Conservation (phyloP, 2,329 filamentous ascomycete species). For the Beauveria medogensis region DNA sequence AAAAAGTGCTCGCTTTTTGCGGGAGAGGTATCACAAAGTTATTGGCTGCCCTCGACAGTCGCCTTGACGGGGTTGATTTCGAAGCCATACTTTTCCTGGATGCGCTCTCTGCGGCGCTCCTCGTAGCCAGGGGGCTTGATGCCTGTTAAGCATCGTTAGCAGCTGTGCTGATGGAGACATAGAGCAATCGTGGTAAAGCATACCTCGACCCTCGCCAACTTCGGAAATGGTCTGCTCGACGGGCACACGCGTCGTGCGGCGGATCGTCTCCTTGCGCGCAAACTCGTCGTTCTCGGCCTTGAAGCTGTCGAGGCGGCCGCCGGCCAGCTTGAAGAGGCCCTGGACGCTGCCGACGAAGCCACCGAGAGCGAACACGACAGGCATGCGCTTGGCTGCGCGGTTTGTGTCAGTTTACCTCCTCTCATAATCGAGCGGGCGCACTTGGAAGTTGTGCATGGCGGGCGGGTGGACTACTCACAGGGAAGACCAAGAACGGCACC, state of each 20-base stretch:
- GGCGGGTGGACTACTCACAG: constrained; percentile 43
- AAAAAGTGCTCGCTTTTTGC: background rate
- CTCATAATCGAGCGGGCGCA: background rate
- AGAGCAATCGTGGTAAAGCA: constrained; percentile 16
- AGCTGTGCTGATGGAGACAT: background rate
- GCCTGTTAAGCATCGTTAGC: constrained; percentile 40
- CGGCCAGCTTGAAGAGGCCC: constrained; percentile 60
- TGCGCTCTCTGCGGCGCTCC: constrained; percentile 70
- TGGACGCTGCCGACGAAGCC: constrained; percentile 46
- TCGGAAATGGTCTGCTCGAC: constrained; percentile 72
- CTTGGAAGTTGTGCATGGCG: background rate
- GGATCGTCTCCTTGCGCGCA: constrained; percentile 64
- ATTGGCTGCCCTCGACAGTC: constrained; percentile 36
- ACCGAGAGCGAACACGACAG: constrained; percentile 63
- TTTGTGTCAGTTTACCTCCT: background rate
- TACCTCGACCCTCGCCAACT: constrained; percentile 83
- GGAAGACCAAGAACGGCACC: constrained; percentile 65
- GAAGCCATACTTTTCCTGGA: constrained; percentile 82
- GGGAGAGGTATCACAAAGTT: constrained; percentile 9
- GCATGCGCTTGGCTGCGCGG: constrained; percentile 44
- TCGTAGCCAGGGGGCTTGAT: constrained; percentile 76
- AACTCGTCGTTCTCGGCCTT: constrained; percentile 60
- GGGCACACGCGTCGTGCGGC: constrained; percentile 66
- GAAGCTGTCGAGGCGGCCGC: constrained; percentile 46
- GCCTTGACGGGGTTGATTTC: constrained; percentile 64